Conservation (phyloP, 805 yeast species). For the Sungouiella thailandica region DNA sequence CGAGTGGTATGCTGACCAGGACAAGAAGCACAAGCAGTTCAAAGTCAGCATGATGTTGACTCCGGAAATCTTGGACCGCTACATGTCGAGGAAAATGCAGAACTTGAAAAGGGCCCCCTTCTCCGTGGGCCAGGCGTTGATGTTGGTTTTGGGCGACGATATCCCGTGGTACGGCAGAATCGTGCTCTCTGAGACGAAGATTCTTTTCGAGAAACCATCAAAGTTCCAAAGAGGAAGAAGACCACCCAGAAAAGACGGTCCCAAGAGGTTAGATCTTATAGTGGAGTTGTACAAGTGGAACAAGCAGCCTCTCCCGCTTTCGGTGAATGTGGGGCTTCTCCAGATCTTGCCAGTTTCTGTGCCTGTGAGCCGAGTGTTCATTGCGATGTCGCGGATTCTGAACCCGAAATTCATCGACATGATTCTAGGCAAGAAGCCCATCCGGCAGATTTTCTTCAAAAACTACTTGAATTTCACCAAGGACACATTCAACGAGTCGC, state of each 20-base stretch:
- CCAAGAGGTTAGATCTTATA: slow-evolving; percentile 37
- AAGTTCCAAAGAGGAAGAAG: not conserved
- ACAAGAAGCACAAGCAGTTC: slow-evolving; percentile 35
- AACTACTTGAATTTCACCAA: slow-evolving; percentile 48
- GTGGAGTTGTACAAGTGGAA: slow-evolving; percentile 60
- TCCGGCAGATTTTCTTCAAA: slow-evolving; percentile 51
- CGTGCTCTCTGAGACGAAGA: slow-evolving; percentile 34
- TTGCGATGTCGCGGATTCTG: slow-evolving; percentile 58
- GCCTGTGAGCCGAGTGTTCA: slow-evolving; percentile 57
- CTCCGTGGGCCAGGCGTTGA: slow-evolving; percentile 51
- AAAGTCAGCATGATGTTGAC: slow-evolving; percentile 40
- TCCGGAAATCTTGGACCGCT: slow-evolving; percentile 45
- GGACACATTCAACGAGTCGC: slow-evolving; percentile 53
- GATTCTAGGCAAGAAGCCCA: slow-evolving; percentile 51
- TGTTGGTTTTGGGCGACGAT: slow-evolving; percentile 46
- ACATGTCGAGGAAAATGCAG: slow-evolving; percentile 46
- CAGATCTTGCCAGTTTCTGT: slow-evolving; percentile 56
- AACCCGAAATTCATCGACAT: slow-evolving; percentile 49
- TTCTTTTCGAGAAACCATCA: not conserved
- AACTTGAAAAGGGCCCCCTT: slow-evolving; percentile 58
- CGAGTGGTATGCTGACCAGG: slow-evolving; percentile 47
- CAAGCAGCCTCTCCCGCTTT: slow-evolving; percentile 42
- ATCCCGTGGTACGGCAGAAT: slow-evolving; percentile 59
- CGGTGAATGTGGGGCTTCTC: slow-evolving; percentile 32
- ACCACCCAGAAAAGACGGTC: slow-evolving; percentile 5